These are phyloP conservation scores for Cystobasidium slooffiae DNA, from an alignment of 1,284 basidiomycete species.

Conservation along the genomic window DNA sequence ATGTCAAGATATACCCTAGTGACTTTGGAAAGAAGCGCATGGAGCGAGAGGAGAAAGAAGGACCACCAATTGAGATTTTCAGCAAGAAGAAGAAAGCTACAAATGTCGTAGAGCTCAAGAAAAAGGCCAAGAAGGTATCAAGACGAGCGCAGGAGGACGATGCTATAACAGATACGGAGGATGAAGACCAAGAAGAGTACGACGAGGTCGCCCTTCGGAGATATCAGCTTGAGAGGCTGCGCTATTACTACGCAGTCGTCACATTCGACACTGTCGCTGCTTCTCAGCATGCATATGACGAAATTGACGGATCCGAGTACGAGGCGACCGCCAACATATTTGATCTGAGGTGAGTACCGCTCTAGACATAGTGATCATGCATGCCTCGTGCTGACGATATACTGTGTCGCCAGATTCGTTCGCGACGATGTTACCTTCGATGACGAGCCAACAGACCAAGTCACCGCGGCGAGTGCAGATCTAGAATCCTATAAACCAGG, in stretches of 20 bases:
- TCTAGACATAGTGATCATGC: not conserved
- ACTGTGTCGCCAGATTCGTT: conserved; percentile 68
- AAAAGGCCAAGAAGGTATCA: conserved; percentile 50
- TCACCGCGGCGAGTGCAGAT: conserved; percentile 70
- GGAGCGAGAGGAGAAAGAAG: conserved; percentile 83
- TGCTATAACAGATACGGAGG: conserved; percentile 65
- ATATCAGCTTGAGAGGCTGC: conserved; percentile 90
- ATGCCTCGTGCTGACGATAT: not conserved
- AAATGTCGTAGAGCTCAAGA: conserved; percentile 48
- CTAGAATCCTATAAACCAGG: conserved; percentile 74
- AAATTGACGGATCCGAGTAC: conserved; percentile 92
- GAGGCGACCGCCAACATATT: conserved; percentile 97
- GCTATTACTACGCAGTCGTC: conserved; percentile 97
- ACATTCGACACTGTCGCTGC: conserved; percentile 81
- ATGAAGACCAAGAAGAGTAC: conserved; percentile 61
- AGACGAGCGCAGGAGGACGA: conserved; percentile 59
- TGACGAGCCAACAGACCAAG: conserved; percentile 65
- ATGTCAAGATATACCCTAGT: conserved; percentile 81
- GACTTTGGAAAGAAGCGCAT: conserved; percentile 91
- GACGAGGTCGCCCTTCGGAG: conserved; percentile 86
- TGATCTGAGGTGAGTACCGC: conserved; percentile 66
- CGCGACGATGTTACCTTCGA: conserved; percentile 92
- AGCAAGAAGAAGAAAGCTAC: conserved; percentile 48
- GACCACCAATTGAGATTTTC: conserved; percentile 87
- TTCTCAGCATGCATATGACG: conserved; percentile 79